phyloP scores from a whole-genome alignment of 78 protist genomes.

The Dictyostelium intermedium region DNA sequence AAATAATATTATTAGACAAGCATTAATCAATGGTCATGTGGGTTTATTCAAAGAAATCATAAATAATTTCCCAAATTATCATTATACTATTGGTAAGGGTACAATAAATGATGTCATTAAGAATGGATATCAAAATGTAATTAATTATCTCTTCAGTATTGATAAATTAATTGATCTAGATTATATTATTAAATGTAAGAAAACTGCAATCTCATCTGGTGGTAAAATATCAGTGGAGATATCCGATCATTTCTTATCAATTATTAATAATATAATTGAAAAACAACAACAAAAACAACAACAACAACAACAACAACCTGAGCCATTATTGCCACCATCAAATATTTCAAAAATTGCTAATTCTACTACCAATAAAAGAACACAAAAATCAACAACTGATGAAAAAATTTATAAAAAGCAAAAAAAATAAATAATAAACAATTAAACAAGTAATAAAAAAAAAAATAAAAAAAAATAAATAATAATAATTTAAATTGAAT shows the following conservation, averaged over 20 bases:
- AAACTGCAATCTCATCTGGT: not conserved
- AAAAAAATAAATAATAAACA: not conserved
- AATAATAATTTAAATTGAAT: not conserved
- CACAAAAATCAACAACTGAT: not conserved
- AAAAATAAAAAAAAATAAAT: too few relatives aligned
- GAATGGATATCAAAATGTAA: not conserved
- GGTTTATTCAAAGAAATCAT: not conserved
- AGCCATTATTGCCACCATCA: too few relatives aligned
- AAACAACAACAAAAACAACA: not conserved
- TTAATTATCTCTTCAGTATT: not conserved
- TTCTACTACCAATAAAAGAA: not conserved
- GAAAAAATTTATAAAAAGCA: not conserved
- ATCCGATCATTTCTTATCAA: not conserved
- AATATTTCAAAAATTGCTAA: not conserved
- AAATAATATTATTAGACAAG: not conserved
- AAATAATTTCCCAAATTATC: not conserved
- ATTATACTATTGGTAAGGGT: not conserved
- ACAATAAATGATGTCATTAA: not conserved
- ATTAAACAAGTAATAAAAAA: too few relatives aligned
- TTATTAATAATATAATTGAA: not conserved
- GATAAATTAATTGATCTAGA: not conserved
- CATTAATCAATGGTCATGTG: not conserved
- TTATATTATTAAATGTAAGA: not conserved
- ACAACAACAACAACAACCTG: not conserved
- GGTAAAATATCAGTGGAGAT: not conserved